Evolutionary conservation across 306 rosid species (phyloP), one percentile per base, ranked within the genome.

Genomic region (Carpinus viminea): DNA sequence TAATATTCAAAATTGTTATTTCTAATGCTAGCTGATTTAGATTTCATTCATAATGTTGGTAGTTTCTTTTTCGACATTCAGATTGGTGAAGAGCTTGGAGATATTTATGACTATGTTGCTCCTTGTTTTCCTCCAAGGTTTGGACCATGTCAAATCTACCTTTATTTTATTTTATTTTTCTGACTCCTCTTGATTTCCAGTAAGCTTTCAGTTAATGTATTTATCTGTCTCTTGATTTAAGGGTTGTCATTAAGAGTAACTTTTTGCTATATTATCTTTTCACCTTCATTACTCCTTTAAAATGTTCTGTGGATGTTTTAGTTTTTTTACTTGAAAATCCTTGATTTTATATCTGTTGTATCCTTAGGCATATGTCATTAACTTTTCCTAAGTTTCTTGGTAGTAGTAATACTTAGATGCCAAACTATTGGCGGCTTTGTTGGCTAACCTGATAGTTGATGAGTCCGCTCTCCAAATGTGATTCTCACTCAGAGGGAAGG

Each of bases 101-200:
- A 93, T 84, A 84, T 95, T 76, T 95, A 91, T 53, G 98, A 95
- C 70, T 87, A 88, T 47, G 96, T 92, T 24, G 98, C 98, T 36
- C 98, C 98, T 73, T 95, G 98, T 86, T 95, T 95, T 68, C 98
- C 97, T 82, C 98, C 98, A 74, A 95, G 98, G 98, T 95, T 53
- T 65, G 90, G 53, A 41, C 45, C 74, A 41, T 41, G 28, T 74
- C 57, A 72, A 84, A 52, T 79, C 68, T 75, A 15, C 61, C 68
- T 70, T 41, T 41, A 17, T 18, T 43, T n/a, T 41, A 7, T 55
- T 55, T 20, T 21, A n/a, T 18, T 56, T 20, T 56, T 59, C n/a
- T 61, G 46, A n/a, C 17, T 68, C 78, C 53, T 20, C 24, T 34
- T 64, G 70, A 68, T 70, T 84, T 55, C 50, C 71, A 71, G 62